Evolutionary conservation across 768 basidiomycete species (phyloP), one percentile per base, ranked within the genome.

Genomic region (Galerina sulciceps): DNA sequence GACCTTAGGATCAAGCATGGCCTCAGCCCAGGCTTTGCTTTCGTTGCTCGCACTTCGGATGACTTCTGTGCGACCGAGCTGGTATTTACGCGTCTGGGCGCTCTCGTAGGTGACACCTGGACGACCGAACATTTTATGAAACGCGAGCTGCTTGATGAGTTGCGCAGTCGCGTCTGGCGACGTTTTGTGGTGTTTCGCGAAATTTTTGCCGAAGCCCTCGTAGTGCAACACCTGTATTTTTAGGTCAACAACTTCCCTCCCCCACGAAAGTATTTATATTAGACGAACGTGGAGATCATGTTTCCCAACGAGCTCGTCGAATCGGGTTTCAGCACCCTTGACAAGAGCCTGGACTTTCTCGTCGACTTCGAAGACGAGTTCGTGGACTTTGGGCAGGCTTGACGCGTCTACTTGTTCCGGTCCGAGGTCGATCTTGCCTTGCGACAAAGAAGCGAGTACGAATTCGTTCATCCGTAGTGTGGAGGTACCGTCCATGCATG

Each of bases 101-200:
- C 88, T 90, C 80, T 99, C 96, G 76, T 99, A 99, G 60, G 90
- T 88, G 45, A 92, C 87, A 2, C 85, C 91, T 9, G 90, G 87
- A 1, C 90, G 81, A 6, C 79, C 77, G 65, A 79, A 82, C 81
- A 95, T 85, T 76, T 96, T 95, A 73, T 90, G 86, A 79, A 93
- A 98, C 18, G 96, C 96, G 46, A 98, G 88, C 74, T 98, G 96
- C 78, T 96, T 98, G 65, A 96, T 88, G 53, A 99, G 82, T 76
- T 99, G 97, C 15, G 83, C 92, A 88, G 94, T 95, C 23, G 96
- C 95, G 68, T 99, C 97, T 0, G 96, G 97, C 1, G 92, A 94
- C 46, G 85, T 79, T 67, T 88, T 88, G 81, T 83, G 85, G 56
- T 79, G 81, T 79, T 97, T 98, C 77, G 95, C 92, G 64, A 83